Conservation (phyloP, 805 yeast species). For the Myxozyma geophila region DNA sequence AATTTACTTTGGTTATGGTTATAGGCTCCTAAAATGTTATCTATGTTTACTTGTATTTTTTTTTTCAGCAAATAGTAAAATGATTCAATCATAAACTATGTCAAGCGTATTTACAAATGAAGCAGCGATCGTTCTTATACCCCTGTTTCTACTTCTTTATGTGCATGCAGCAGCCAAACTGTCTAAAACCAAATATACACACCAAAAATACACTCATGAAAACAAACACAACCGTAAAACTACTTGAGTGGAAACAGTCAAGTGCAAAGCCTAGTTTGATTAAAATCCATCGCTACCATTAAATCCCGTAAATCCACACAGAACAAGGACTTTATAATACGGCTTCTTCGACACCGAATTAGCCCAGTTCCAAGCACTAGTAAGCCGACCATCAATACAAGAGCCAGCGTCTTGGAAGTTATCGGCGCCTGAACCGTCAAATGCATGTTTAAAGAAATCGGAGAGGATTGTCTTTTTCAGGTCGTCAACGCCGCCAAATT, state of each 20-base stretch:
- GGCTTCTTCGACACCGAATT: slow-evolving; percentile 68
- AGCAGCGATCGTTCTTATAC: too few species aligned
- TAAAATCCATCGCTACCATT: slow-evolving; percentile 69
- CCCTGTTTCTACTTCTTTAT: too few species aligned
- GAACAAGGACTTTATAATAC: slow-evolving; percentile 64
- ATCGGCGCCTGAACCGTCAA: slow-evolving; percentile 82
- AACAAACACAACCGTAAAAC: too few species aligned
- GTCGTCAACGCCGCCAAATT: slow-evolving; percentile 61
- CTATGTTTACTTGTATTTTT: neutral
- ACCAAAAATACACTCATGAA: too few species aligned
- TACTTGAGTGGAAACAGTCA: neutral
- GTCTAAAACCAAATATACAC: neutral
- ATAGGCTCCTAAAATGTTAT: too few species aligned
- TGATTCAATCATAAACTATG: neutral
- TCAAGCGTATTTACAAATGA: too few species aligned
- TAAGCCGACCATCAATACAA: slow-evolving; percentile 80
- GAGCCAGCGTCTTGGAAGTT: slow-evolving; percentile 83
- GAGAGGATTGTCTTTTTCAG: slow-evolving; percentile 52
- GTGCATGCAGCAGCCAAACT: neutral
- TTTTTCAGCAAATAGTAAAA: neutral
- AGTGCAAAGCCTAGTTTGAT: neutral
- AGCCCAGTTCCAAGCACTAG: slow-evolving; percentile 84
- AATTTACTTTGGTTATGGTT: too few species aligned
- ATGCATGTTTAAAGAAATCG: slow-evolving; percentile 57
- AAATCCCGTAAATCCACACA: slow-evolving; percentile 75